phyloP scores from a whole-genome alignment of 495 filamentous ascomycete genomes.

The Sordaria brevicollis region DNA sequence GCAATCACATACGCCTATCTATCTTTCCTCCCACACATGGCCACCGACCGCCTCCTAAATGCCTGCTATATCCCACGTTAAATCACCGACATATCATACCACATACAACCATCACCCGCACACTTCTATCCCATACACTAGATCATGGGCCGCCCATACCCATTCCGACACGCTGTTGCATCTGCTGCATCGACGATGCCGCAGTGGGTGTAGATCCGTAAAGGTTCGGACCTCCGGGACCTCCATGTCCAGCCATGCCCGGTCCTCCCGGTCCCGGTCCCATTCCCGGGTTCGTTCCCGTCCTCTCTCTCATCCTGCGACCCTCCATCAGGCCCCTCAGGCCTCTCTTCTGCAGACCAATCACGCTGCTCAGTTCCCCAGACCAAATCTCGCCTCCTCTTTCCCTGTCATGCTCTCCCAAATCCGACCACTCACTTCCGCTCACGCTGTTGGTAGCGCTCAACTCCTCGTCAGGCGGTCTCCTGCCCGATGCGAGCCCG shows the following conservation, averaged over 20 bases:
- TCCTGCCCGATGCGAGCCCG: conserved; percentile 13
- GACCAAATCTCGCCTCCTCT: conserved; percentile 57
- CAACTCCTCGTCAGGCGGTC: conserved; percentile 35
- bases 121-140: neutral
- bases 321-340: conserved; percentile 93
- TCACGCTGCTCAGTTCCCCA: conserved; percentile 82
- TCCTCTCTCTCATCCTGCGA: conserved; percentile 66
- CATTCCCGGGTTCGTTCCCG: conserved; percentile 17
- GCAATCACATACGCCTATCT: neutral
- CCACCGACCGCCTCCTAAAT: neutral
- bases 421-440: conserved; percentile 38
- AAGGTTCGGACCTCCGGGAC: neutral
- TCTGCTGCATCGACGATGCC: neutral
- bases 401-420: conserved; percentile 25
- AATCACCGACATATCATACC: neutral
- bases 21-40: neutral
- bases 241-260: neutral
- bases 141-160: neutral
- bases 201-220: neutral
- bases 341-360: conserved; percentile 89
- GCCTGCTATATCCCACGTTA: neutral
- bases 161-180: neutral
- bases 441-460: conserved; percentile 37
- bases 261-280: neutral
- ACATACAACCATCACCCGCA: neutral